phyloP scores from a whole-genome alignment of 306 rosid species.

The Begonia fuchsioides region DNA sequence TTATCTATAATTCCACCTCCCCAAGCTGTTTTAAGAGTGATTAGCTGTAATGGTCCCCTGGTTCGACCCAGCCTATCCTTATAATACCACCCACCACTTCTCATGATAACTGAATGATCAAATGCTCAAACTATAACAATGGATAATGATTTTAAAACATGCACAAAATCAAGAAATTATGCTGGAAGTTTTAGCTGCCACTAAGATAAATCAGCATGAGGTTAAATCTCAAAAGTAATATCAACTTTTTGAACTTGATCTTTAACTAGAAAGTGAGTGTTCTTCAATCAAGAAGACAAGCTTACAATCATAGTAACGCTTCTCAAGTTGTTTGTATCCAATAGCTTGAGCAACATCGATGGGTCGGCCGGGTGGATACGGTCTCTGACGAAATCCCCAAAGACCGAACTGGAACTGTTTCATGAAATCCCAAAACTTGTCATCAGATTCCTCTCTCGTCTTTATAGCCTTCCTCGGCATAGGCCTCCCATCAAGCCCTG shows the following conservation, averaged over 20 bases:
- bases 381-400: constrained; percentile 78
- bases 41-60: constrained; percentile 64
- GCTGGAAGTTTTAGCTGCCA: no score
- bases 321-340: constrained; percentile 72
- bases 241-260: no score
- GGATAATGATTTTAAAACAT: no score
- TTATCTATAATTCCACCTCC: constrained; percentile 85
- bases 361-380: constrained; percentile 71
- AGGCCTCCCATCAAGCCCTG: constrained; percentile 73
- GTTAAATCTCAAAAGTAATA: no score
- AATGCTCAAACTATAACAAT: no score
- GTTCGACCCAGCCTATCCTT: constrained; percentile 91
- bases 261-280: no score
- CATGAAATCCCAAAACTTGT: constrained; percentile 81
- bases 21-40: constrained; percentile 79
- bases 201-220: no score
- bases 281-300: constrained; percentile 3
- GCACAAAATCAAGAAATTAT: no score
- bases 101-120: constrained; percentile 52
- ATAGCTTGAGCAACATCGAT: constrained; percentile 80
- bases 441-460: constrained; percentile 25
- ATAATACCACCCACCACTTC: constrained; percentile 68
- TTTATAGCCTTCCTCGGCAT: constrained; percentile 67
- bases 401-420: constrained; percentile 77
- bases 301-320: constrained; percentile 85